Base-by-base conservation (phyloP, 2,329 filamentous ascomycete genomes). In the Neofusicoccum umdonicola region DNA sequence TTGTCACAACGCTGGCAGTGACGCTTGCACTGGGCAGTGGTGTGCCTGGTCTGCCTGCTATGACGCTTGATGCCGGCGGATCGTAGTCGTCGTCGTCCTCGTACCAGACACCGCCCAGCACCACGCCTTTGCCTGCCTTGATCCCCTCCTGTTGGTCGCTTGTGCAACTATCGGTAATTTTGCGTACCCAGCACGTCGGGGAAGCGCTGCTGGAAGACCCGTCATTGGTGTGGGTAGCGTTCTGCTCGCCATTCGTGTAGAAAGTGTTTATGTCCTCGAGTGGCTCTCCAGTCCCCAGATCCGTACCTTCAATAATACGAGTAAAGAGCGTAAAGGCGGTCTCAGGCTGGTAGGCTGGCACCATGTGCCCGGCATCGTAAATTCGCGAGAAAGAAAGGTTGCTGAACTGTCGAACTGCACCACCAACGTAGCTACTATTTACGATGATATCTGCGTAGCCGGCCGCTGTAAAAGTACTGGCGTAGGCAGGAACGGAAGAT, bases 371-470 rank as follows among this genome's bases (percentile, higher is more conserved):
- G 1, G 83, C 78, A 68, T 84, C 78, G 69, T 83, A 85, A 63
- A 85, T 77, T 13, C 82, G 78, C 5, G 77, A 78, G 71, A 84
- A 85, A 39, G 76, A 80, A 6, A 85, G 73, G 64, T 93, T 93
- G 11, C 89, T 91, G 70, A 87, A 91, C 74, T 95, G 90, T 3
- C 91, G 85, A 0, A 92, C 90, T 64, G 86, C 85, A 19, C 91
- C 92, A 60, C 86, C 90, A 71, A 88, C 85, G 76, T 90, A 89
- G 6, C 84, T 82, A 31, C 82, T 83, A 72, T 92, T 90, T 45
- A 91, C 87, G 12, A 87, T 79, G 67, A 95, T 87, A 13, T 89
- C 86, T 0, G 87, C 85, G 73, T 95, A 95, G 0, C 90, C 91
- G 0, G 91, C 88, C 0, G 79, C 74, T 1, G 82, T 78, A 73